A percentile compares a stretch with the other conserved stretches of the same genome.
These are phyloP conservation scores for Colletotrichum paranaense DNA, from an alignment of 2,329 filamentous ascomycete genomes.

Conservation along the genomic window DNA sequence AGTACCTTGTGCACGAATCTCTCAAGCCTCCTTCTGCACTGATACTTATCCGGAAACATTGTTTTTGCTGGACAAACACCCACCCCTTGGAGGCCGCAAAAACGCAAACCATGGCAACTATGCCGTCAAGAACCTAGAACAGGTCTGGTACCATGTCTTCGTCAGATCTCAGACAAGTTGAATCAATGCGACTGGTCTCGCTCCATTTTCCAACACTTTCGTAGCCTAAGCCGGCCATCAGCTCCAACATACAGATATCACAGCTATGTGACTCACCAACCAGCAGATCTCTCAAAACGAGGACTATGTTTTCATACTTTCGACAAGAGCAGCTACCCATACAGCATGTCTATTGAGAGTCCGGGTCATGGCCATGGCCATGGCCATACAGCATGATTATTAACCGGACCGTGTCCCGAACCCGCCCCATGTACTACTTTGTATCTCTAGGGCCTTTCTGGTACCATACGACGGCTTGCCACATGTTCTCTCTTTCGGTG, in stretches of 20 bases:
- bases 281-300: neutral
- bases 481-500: slow-evolving; percentile 26
- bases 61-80: slow-evolving; percentile 24
- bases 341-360: neutral
- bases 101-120: slow-evolving; percentile 10
- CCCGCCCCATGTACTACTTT: slow-evolving; percentile 7
- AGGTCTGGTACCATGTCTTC: neutral
- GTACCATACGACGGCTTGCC: slow-evolving; percentile 24
- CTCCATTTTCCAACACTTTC: neutral
- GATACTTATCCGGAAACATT: slow-evolving; percentile 6
- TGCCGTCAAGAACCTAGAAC: neutral
- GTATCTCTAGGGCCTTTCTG: slow-evolving; percentile 4
- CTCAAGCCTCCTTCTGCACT: neutral
- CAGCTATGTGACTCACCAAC: neutral
- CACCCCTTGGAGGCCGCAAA: neutral
- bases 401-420: neutral
- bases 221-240: neutral
- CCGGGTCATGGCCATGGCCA: neutral
- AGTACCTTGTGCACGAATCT: neutral
- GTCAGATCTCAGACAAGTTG: neutral
- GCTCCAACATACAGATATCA: neutral
- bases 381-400: neutral
- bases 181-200: neutral
- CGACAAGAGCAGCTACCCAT: neutral
- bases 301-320: neutral